phyloP scores from a whole-genome alignment of 495 filamentous ascomycete genomes.

The Echria macrotheca region DNA sequence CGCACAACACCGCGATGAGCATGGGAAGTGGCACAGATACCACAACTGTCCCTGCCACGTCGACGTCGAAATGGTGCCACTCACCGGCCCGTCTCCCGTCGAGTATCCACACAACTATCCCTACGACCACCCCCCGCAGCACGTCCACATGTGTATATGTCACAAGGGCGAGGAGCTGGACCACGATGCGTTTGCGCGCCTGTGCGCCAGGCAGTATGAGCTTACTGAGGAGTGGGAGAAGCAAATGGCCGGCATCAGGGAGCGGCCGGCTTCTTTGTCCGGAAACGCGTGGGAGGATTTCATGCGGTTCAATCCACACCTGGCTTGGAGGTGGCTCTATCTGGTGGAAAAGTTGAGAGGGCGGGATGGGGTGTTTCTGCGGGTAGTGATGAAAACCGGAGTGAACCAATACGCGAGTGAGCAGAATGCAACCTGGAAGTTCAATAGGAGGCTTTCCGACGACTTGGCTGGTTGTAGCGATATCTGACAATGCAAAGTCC shows the following conservation, averaged over 20 bases:
- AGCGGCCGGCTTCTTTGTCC: neutral
- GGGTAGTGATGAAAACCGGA: too few species aligned
- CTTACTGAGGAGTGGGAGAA: conserved; percentile 1
- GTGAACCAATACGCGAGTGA: too few species aligned
- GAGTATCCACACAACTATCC: conserved; percentile 4
- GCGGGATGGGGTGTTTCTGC: too few species aligned
- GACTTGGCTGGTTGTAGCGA: too few species aligned
- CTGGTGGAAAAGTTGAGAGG: too few species aligned
- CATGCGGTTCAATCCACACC: conserved; percentile 7
- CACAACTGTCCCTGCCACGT: conserved; percentile 22
- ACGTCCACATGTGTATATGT: conserved; percentile 9
- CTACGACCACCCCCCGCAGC: conserved; percentile 13
- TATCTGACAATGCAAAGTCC: too few species aligned
- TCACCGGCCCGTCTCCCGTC: conserved; percentile 6
- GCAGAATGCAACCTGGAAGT: too few species aligned
- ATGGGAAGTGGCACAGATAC: neutral
- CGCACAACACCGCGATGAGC: neutral
- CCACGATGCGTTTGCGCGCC: conserved; percentile 8
- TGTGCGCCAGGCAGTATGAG: conserved; percentile 1
- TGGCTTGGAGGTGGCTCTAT: conserved; percentile 14
- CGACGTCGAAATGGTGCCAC: neutral
- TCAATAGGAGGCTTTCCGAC: too few species aligned
- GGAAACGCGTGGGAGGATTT: conserved; percentile 11
- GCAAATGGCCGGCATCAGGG: neutral
- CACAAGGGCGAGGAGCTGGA: conserved; percentile 9